Percentiles rank a stretch among this genome's conserved stretches.
Evolutionary conservation across 345 rosid species (phyloP).

Genomic region (Luvunga scandens): DNA sequence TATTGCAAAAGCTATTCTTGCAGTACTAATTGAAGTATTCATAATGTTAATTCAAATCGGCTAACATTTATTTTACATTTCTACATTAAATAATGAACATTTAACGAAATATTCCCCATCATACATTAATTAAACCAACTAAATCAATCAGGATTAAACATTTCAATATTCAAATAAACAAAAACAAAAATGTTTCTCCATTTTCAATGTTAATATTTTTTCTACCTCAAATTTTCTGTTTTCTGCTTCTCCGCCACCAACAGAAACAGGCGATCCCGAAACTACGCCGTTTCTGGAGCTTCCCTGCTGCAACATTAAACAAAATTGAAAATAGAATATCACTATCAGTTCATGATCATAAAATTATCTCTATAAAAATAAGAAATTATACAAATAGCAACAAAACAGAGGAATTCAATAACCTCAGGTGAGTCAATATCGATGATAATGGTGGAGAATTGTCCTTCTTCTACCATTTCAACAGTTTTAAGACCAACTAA

Average conservation of each 20-base stretch:
- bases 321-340: background rate
- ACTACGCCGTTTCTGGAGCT: background rate
- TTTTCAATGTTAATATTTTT: background rate
- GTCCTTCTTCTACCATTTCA: slow-evolving; percentile 22
- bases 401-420: background rate
- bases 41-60: background rate
- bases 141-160: background rate
- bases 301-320: slow-evolving; percentile 14
- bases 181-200: background rate
- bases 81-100: no score
- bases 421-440: slow-evolving; percentile 21
- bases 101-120: background rate
- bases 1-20: background rate
- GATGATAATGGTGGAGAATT: slow-evolving; percentile 32
- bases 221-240: slow-evolving; percentile 9
- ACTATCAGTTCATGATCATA: background rate
- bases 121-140: background rate
- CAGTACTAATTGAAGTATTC: background rate
- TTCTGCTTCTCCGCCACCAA: slow-evolving; percentile 14
- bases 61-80: background rate
- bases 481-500: no score
- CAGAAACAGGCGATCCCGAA: background rate
- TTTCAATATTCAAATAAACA: background rate
- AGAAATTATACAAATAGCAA: background rate
- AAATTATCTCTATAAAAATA: background rate